These are phyloP conservation scores for Erythrophleum ivorense DNA, from an alignment of 331 rosid genomes.

Conservation along the genomic window DNA sequence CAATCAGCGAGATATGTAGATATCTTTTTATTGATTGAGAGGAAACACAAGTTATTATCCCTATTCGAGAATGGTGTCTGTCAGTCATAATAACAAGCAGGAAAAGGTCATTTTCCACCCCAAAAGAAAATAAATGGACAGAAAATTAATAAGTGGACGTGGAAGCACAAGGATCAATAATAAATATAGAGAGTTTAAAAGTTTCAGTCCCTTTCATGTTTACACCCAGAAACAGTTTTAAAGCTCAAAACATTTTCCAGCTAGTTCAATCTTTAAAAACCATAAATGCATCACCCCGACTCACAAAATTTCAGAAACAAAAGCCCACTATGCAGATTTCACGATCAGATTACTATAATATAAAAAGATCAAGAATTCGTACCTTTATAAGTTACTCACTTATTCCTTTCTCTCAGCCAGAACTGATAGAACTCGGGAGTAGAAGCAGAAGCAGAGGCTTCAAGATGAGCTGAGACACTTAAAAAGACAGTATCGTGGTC, in stretches of 20 bases:
- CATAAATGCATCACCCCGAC: neutral
- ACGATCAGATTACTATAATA: slow-evolving; percentile 9
- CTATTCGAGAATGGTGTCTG: slow-evolving; percentile 13
- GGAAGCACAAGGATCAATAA: neutral
- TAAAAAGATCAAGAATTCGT: slow-evolving; percentile 15
- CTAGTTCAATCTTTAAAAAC: neutral
- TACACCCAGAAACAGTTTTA: slow-evolving; percentile 18
- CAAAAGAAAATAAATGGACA: neutral
- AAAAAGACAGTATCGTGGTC: neutral
- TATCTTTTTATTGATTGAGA: neutral
- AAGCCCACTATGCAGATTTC: neutral
- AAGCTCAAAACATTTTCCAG: neutral
- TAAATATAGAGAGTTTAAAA: slow-evolving; percentile 17
- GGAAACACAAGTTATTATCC: neutral
- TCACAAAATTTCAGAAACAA: neutral
- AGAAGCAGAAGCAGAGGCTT: slow-evolving; percentile 16
- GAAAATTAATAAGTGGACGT: neutral
- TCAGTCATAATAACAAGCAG: slow-evolving; percentile 25
- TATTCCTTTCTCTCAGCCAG: slow-evolving; percentile 20
- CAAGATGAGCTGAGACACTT: slow-evolving; percentile 15
- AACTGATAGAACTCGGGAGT: slow-evolving; percentile 11
- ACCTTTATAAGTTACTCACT: slow-evolving; percentile 39
- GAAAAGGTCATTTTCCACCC: slow-evolving; percentile 1
- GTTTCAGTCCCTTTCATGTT: slow-evolving; percentile 24
- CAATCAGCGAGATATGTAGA: slow-evolving; percentile 22